Base-by-base conservation (phyloP, 495 filamentous ascomycete genomes). In the Poronia punctata region DNA sequence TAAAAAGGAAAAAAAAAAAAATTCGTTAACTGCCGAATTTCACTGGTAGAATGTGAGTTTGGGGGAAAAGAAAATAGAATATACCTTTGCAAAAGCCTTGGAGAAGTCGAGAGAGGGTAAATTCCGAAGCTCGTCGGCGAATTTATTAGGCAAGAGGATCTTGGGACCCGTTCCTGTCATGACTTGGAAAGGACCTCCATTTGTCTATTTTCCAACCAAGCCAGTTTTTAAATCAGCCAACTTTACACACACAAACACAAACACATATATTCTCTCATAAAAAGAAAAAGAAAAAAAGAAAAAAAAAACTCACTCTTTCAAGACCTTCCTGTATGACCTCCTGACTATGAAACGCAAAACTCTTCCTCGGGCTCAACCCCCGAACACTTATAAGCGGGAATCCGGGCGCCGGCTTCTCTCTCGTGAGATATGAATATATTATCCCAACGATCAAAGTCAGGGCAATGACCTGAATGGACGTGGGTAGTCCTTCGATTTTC, bases 61-160 rank as follows among this genome's bases (percentile, higher is more conserved):
- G 19, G 20, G 21, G 4, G 20, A 27, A 18, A 3, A 37, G 26
- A 30, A 6, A 17, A 18, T 12, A 42, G 14, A 40, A 20, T n/a
- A 19, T 59, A 68, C 67, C 46, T 64, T 68, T 22, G 43, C 46
- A 33, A 62, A 60, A 1, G 65, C 62, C 15, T 59, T 59, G 16
- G 60, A 43, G 43, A 74, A 72, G 40, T 61, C 51, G 24, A 62
- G 42, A 29, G 46, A 42, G 5, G 52, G 50, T 24, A 72, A 50
- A 40, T 57, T 71, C 42, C 72, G 72, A 35, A 74, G 46, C 49
- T 76, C 72, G 25, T 74, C 60, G 10, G 71, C 60, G 46, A 63
- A 70, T 31, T 53, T 59, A n/a, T 67, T 70, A 7, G 71, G 67
- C 28, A 76, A 38, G 25, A 76, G 44, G 32, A 76, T 53, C 34